These are phyloP conservation scores for Tuber indicum DNA, from an alignment of 495 filamentous ascomycete genomes.

Conservation along the genomic window DNA sequence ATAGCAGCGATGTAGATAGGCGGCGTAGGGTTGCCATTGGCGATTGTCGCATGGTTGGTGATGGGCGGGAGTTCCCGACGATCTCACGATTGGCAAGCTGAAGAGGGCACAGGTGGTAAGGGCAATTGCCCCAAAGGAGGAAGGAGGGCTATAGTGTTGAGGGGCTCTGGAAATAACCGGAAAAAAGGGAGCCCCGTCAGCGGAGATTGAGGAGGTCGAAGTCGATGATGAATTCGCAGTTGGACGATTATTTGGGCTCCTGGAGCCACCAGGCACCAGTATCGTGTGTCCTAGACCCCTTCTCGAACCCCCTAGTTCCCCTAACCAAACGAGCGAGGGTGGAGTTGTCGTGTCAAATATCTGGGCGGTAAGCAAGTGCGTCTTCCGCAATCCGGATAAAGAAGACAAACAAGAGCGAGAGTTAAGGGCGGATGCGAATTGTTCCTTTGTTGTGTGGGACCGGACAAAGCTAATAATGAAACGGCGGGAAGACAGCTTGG, in stretches of 20 bases:
- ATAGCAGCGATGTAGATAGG: slow-evolving; percentile 22
- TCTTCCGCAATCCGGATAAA: background rate
- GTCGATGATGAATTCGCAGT: background rate
- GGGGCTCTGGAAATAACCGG: background rate
- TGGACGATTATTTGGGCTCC: background rate
- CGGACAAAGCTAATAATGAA: background rate
- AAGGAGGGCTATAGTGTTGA: slow-evolving; percentile 4
- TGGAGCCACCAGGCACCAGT: background rate
- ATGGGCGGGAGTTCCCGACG: background rate
- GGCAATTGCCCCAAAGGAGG: slow-evolving; percentile 4
- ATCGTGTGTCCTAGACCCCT: background rate
- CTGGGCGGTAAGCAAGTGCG: background rate
- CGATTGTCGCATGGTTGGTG: slow-evolving; percentile 22
- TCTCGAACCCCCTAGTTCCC: background rate
- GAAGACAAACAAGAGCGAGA: background rate
- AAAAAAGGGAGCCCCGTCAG: background rate
- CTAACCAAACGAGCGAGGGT: background rate
- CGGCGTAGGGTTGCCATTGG: slow-evolving; percentile 16
- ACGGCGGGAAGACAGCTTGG: background rate
- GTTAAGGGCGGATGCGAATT: background rate
- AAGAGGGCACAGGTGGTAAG: slow-evolving; percentile 11
- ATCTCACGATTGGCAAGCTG: slow-evolving; percentile 8
- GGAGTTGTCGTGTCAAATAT: background rate
- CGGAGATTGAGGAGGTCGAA: background rate
- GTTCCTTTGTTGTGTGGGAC: background rate